These are phyloP conservation scores for Saccharomycopsis amapae DNA, from an alignment of 805 yeast genomes.

Conservation along the genomic window DNA sequence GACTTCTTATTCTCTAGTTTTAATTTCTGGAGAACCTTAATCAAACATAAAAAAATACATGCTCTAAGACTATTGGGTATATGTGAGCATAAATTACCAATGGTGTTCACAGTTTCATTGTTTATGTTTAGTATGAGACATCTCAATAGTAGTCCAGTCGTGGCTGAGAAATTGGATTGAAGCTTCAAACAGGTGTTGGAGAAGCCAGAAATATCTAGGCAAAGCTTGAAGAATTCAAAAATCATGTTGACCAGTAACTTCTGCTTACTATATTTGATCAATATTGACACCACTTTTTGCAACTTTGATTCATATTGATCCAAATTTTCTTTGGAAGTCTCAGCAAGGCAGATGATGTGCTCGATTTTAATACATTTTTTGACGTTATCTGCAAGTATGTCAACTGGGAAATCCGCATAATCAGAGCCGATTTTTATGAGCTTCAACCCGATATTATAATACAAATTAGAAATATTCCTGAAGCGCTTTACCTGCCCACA, in stretches of 20 bases:
- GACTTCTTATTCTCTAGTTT: slow-evolving; percentile 1
- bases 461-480: slow-evolving; percentile 39
- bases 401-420: not conserved
- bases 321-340: not conserved
- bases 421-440: slow-evolving; percentile 7
- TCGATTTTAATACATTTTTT: slow-evolving; percentile 3
- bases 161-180: not conserved
- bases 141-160: not conserved
- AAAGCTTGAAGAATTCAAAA: not conserved
- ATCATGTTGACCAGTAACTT: not conserved
- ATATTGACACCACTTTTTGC: slow-evolving; percentile 2
- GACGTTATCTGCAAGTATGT: not conserved
- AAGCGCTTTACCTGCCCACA: slow-evolving; percentile 33
- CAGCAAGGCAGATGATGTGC: not conserved
- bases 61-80: not conserved
- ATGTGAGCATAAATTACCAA: not conserved
- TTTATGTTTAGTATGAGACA: not conserved
- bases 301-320: slow-evolving; percentile 3
- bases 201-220: not conserved
- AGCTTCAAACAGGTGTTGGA: not conserved
- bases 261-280: not conserved
- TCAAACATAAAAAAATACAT: not conserved
- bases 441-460: slow-evolving; percentile 35
- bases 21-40: slow-evolving; percentile 15
- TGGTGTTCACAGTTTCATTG: not conserved